These are phyloP conservation scores for Cercospora sp. DNA, from an alignment of 2,329 filamentous ascomycete genomes.

Conservation along the genomic window DNA sequence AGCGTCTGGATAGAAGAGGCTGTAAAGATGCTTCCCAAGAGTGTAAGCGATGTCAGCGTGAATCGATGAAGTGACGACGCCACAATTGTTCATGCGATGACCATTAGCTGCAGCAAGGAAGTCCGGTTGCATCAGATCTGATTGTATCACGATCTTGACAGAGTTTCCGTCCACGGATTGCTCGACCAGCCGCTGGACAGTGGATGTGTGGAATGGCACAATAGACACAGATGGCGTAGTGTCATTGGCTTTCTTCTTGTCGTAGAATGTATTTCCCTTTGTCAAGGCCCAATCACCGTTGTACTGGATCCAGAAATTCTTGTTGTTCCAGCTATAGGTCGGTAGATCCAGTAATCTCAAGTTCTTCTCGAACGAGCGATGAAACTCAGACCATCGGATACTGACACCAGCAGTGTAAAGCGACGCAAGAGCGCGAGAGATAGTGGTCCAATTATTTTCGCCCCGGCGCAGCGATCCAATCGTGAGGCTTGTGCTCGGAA, in stretches of 20 bases:
- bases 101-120: slow-evolving; percentile 44
- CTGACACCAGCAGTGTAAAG: slow-evolving; percentile 57
- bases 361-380: slow-evolving; percentile 47
- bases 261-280: slow-evolving; percentile 21
- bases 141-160: slow-evolving; percentile 40
- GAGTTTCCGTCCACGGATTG: neutral
- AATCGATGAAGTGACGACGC: slow-evolving; percentile 44
- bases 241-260: slow-evolving; percentile 2
- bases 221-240: neutral
- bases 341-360: slow-evolving; percentile 55
- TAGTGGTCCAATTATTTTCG: slow-evolving; percentile 48
- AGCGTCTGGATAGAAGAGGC: slow-evolving; percentile 2
- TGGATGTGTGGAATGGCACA: slow-evolving; percentile 33
- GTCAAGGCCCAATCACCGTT: slow-evolving; percentile 37
- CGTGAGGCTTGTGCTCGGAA: slow-evolving; percentile 34
- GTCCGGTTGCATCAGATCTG: slow-evolving; percentile 37
- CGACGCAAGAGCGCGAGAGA: slow-evolving; percentile 50
- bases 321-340: slow-evolving; percentile 38
- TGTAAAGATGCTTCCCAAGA: slow-evolving; percentile 34
- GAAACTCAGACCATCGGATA: slow-evolving; percentile 63
- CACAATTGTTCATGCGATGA: slow-evolving; percentile 45
- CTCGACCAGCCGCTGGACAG: slow-evolving; percentile 28
- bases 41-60: slow-evolving; percentile 42
- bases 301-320: slow-evolving; percentile 44
- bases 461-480: slow-evolving; percentile 18